Percentiles rank a stretch among this genome's conserved stretches.
Evolutionary conservation across 345 rosid species (phyloP).

Genomic region (Euphorbia tirucalli): DNA sequence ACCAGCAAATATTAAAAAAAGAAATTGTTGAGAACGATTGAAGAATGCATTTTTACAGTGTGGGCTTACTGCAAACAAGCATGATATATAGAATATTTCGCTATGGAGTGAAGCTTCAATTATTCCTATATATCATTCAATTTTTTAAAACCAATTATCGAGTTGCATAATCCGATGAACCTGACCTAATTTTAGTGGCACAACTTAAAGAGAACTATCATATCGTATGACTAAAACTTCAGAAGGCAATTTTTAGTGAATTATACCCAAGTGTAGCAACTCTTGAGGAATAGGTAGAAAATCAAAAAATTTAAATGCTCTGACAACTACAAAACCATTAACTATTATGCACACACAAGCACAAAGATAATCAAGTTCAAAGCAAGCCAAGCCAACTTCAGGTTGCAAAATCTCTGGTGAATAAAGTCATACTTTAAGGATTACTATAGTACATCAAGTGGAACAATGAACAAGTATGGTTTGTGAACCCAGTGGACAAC

Average conservation of each 20-base stretch:
- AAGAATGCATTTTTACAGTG: not conserved
- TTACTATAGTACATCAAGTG: not conserved
- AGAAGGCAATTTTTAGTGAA: not conserved
- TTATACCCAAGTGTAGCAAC: not conserved
- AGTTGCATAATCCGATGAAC: not conserved
- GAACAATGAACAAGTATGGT: not conserved
- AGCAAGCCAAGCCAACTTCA: not conserved
- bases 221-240: not conserved
- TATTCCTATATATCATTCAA: not conserved
- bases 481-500: not conserved
- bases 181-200: too few relatives aligned
- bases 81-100: not conserved
- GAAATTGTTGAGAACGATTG: not conserved
- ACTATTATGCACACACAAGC: not conserved
- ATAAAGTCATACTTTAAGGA: not conserved
- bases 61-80: not conserved
- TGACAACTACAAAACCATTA: not conserved
- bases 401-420: not conserved
- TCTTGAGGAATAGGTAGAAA: not conserved
- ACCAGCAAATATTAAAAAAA: not conserved
- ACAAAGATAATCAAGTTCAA: not conserved
- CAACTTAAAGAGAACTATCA: not conserved
- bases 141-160: not conserved
- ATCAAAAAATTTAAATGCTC: not conserved
- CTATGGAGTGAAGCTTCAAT: not conserved